Evolutionary conservation across 164 flowering plant genomes (phyloP), one percentile per base, ranked within the genome.

Genomic region (Aristolochia californica): DNA sequence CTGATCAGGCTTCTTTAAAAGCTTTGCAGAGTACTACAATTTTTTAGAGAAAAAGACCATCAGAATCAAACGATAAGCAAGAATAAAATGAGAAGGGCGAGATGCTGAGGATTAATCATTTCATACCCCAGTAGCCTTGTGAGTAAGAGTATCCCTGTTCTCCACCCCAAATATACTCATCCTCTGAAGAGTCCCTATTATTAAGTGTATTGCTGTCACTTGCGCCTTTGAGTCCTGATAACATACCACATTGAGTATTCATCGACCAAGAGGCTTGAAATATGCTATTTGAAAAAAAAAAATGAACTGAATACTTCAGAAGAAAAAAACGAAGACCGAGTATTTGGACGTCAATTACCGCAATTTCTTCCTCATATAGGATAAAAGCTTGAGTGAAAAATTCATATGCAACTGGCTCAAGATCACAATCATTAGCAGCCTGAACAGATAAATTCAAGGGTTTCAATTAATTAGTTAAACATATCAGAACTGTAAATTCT

Each of bases 391-490:
- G 96, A 13, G 96, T 94, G 76, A 94, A 90, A 68, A 85, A 90
- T 54, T 94, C 99, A 76, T 94, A 94, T 21, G 99, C 96, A 50
- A 88, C 76, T 43, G 94, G 96, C 65, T 94, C 99, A 55, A 90
- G 78, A 67, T 90, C 96, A 68, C 87, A 87, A 68, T 94, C 99
- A 80, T 83, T 87, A 20, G 99, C 95, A 71, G 91, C 99, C 99
- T 94, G 79, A 34, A 62, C 28, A n/a, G n/a, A 65, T 26, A 57
- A 57, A 43, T 52, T 18, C 60, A 52, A 43, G 11, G 15, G 16
- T 4, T 24, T 56, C 53, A 47, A 59, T 58, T 51, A 61, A 48
- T 23, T 18, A 18, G 20, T n/a, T 16, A 58, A 50, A 45, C 18
- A 34, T 38, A 34, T 26, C 15, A 20, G 23, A n/a, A 47, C 7